phyloP scores from a whole-genome alignment of 2,329 filamentous ascomycete species.

The Ceratocystiopsis sp. region DNA sequence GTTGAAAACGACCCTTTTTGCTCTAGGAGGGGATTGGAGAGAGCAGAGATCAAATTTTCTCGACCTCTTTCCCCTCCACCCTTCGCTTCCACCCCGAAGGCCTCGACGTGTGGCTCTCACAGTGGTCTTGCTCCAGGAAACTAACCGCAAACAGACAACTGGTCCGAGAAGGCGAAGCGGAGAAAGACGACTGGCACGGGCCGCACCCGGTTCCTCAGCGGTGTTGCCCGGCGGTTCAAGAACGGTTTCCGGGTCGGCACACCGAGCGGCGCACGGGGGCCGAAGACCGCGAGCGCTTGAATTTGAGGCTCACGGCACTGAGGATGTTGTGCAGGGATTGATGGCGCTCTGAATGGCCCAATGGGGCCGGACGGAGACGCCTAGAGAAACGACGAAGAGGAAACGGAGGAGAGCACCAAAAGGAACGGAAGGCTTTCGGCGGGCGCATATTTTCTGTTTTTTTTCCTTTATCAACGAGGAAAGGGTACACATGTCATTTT shows the following conservation, averaged over 20 bases:
- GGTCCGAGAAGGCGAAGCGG: conserved; percentile 99
- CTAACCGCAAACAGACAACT: conserved; percentile 57
- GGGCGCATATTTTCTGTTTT: not conserved
- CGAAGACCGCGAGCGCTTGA: conserved; percentile 21
- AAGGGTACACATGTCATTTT: not conserved
- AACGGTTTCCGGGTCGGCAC: conserved; percentile 91
- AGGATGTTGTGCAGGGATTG: no score
- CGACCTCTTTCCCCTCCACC: no score
- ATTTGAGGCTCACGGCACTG: no score
- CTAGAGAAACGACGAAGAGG: not conserved
- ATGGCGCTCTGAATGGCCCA: no score
- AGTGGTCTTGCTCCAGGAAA: not conserved
- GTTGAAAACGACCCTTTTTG: conserved; percentile 22
- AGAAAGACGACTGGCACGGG: conserved; percentile 98
- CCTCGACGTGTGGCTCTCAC: not conserved
- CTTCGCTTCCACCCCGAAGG: no score
- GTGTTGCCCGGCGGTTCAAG: conserved; percentile 81
- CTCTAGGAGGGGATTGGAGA: no score
- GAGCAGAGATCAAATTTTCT: no score
- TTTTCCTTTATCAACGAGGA: not conserved
- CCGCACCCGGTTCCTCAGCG: conserved; percentile 89
- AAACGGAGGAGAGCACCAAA: not conserved
- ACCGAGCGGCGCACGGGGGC: conserved; percentile 66
- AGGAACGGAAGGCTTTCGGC: not conserved
- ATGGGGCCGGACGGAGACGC: not conserved